These are phyloP conservation scores for Ustilago loliicola DNA, from an alignment of 1,284 basidiomycete species.

Conservation along the genomic window DNA sequence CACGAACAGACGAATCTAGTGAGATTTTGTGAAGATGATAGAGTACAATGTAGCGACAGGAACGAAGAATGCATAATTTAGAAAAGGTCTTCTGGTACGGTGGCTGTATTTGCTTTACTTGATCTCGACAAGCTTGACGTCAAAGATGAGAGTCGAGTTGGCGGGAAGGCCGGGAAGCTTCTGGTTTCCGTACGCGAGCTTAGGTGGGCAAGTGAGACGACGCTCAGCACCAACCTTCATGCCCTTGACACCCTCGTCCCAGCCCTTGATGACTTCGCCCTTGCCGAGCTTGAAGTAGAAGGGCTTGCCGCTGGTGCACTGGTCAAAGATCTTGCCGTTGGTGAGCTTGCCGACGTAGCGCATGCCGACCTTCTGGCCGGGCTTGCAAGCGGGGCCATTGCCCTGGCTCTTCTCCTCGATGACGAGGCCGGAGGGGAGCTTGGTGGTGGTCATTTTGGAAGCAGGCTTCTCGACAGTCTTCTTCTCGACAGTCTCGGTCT, in stretches of 20 bases:
- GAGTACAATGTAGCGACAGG: conserved; percentile 13
- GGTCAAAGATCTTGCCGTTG: conserved; percentile 89
- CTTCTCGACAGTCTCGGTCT: conserved; percentile 54
- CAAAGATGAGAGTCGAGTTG: conserved; percentile 74
- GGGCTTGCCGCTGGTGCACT: conserved; percentile 87
- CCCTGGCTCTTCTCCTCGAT: conserved; percentile 84
- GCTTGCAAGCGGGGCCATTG: conserved; percentile 84
- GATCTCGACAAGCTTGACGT: conserved; percentile 74
- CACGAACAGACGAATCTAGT: background rate
- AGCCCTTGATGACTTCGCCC: conserved; percentile 89
- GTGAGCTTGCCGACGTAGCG: conserved; percentile 89
- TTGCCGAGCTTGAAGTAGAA: conserved; percentile 88
- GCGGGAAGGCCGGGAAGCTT: conserved; percentile 73
- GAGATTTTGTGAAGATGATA: background rate
- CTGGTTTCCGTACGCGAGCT: conserved; percentile 74
- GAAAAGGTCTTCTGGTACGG: background rate
- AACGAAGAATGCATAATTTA: background rate
- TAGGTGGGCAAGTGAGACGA: conserved; percentile 80
- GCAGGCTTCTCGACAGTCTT: conserved; percentile 48
- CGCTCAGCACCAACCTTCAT: conserved; percentile 94
- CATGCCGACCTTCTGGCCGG: conserved; percentile 86
- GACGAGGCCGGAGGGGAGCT: conserved; percentile 81
- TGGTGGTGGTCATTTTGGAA: conserved; percentile 70
- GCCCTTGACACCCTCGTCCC: conserved; percentile 91
- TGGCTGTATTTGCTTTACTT: conserved; percentile 5